These are phyloP conservation scores for Suillus lakei DNA, from an alignment of 768 basidiomycete genomes.

Conservation along the genomic window DNA sequence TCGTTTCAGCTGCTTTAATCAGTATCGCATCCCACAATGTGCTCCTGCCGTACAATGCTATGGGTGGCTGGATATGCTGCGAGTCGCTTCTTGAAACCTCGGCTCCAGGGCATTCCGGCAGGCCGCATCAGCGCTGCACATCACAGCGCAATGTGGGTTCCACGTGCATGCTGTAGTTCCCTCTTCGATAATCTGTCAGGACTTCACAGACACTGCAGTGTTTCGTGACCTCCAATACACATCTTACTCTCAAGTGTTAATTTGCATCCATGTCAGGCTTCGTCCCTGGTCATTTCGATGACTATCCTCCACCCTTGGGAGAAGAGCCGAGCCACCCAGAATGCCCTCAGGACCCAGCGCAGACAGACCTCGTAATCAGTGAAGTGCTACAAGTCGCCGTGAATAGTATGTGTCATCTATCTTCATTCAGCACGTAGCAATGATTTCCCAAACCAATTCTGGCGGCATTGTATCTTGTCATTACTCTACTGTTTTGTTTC, in stretches of 20 bases:
- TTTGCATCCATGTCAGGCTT: background rate
- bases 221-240: background rate
- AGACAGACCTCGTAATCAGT: background rate
- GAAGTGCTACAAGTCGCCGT: background rate
- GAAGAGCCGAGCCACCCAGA: background rate
- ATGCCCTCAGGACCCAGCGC: background rate
- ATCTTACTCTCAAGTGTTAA: background rate
- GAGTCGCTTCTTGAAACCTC: no score
- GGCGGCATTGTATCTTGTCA: background rate
- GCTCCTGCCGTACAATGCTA: no score
- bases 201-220: background rate
- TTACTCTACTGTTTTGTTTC: background rate
- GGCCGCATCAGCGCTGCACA: no score
- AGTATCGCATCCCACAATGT: no score
- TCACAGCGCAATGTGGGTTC: background rate
- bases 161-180: background rate
- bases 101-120: no score
- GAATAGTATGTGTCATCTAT: background rate
- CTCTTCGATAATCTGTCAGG: background rate
- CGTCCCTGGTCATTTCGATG: background rate
- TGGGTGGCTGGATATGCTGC: no score
- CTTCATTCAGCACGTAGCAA: background rate
- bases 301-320: background rate
- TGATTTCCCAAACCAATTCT: background rate
- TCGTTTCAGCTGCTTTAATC: no score